A percentile compares a stretch with the other conserved stretches of the same genome.
These are phyloP conservation scores for Phalaenopsis hybrid DNA, from an alignment of 116 monocot species.

Conservation along the genomic window DNA sequence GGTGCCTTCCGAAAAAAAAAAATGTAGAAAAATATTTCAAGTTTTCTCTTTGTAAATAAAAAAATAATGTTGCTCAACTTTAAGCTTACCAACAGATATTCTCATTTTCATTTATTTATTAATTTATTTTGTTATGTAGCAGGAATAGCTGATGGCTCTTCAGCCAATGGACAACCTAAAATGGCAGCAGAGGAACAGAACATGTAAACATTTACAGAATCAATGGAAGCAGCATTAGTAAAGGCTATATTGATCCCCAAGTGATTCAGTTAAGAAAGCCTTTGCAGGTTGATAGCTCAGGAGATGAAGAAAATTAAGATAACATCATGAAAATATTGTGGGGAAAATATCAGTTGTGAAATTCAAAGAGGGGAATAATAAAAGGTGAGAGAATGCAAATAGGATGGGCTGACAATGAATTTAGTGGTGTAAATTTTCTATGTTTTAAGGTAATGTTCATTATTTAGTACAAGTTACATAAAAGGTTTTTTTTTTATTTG, in stretches of 20 bases:
- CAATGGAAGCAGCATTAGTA: neutral
- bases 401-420: neutral
- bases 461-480: neutral
- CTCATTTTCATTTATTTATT: neutral
- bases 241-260: neutral
- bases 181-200: neutral
- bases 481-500: neutral
- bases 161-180: neutral
- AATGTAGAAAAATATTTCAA: neutral
- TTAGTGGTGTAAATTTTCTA: no score
- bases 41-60: no score
- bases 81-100: neutral
- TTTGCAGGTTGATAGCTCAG: neutral
- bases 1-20: neutral
- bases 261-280: neutral
- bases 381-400: neutral
- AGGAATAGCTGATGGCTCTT: conserved; percentile 2
- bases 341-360: neutral
- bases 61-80: no score
- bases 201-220: neutral
- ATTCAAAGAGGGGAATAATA: neutral
- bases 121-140: neutral
- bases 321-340: neutral
- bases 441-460: neutral
- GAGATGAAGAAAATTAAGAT: neutral